Base-by-base conservation (phyloP, 768 basidiomycete genomes). In the Ephemerocybe angulata region DNA sequence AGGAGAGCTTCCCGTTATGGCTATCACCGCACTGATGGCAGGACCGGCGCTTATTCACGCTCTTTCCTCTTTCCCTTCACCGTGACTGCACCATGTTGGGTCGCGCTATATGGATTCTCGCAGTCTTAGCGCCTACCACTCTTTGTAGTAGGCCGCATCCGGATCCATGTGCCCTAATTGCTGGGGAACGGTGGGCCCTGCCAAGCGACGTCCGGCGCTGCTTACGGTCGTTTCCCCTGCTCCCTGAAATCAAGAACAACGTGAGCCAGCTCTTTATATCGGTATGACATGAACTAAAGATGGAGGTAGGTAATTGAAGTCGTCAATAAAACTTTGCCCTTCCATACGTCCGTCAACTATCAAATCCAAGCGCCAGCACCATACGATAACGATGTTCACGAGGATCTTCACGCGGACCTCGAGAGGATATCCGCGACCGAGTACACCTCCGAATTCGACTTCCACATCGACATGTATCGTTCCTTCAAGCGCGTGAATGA, bases 291-390 rank as follows among this genome's bases (percentile, higher is more conserved):
- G 21, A 5, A 12, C 27, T 8, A 46, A 46, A 10, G 21, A 22
- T 25, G 24, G 7, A 46, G 10, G 21, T 22, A 84, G 83, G 76
- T 80, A 47, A 71, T 85, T 31, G 78, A 85, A 56, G 80, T 82
- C 8, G 70, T 83, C 41, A 83, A 74, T 60, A 83, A 80, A 62
- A 81, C 80, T 0, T 64, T 84, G 8, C 75, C 79, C 13, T 84
- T 86, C 62, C 84, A 85, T 61, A 81, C 83, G 0, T 84, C 83
- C 2, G 75, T 79, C 24, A 84, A 83, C 68, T 85, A 84, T 54
- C 77, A 84, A 65, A 72, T 80, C 40, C 68, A 71, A 50, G 83
- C 83, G 1, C 82, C 82, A 0, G 62, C 66, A 21, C 83, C 83
- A 4, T 85, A 81, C 61, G 63, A 72, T 10, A 58, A 69, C 2